Conservation (phyloP, 495 filamentous ascomycete genomes). For the Penicillium turbatum region DNA sequence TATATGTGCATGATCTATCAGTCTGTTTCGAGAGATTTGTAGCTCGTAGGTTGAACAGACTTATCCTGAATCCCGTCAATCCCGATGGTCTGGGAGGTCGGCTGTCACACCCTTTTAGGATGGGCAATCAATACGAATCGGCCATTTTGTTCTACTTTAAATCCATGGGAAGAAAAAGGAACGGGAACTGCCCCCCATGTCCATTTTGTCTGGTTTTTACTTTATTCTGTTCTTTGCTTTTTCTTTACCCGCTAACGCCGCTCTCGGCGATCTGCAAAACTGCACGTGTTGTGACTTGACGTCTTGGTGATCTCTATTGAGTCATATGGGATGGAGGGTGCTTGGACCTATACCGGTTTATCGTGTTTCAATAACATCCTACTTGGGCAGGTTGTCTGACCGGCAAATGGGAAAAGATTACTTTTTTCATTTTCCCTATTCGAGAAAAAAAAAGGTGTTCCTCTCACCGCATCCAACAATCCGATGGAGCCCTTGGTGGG, state of each 20-base stretch:
- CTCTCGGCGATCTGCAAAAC: constrained; percentile 28
- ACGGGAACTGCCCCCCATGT: neutral
- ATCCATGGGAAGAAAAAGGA: neutral
- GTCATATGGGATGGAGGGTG: constrained; percentile 5
- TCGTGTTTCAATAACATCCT: neutral
- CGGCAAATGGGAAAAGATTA: too few relatives aligned
- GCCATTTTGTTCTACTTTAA: constrained; percentile 5
- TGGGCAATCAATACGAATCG: constrained; percentile 14
- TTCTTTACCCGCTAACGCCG: constrained; percentile 2
- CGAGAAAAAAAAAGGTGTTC: constrained; percentile 4
- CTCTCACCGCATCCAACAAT: constrained; percentile 27
- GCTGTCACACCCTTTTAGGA: constrained; percentile 1
- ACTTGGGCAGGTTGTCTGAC: neutral
- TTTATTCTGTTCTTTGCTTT: constrained; percentile 11
- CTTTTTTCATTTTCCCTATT: too few relatives aligned
- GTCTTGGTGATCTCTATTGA: constrained; percentile 8
- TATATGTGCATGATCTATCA: neutral
- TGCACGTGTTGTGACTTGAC: constrained; percentile 26
- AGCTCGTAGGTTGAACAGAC: constrained; percentile 10
- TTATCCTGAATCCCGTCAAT: constrained; percentile 12
- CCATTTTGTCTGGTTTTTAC: neutral
- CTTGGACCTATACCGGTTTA: neutral
- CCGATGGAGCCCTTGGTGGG: constrained; percentile 27
- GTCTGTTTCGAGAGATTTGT: neutral
- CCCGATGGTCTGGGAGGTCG: constrained; percentile 11